phyloP scores from a whole-genome alignment of 2,329 filamentous ascomycete genomes.

The Colletotrichum viniferum region DNA sequence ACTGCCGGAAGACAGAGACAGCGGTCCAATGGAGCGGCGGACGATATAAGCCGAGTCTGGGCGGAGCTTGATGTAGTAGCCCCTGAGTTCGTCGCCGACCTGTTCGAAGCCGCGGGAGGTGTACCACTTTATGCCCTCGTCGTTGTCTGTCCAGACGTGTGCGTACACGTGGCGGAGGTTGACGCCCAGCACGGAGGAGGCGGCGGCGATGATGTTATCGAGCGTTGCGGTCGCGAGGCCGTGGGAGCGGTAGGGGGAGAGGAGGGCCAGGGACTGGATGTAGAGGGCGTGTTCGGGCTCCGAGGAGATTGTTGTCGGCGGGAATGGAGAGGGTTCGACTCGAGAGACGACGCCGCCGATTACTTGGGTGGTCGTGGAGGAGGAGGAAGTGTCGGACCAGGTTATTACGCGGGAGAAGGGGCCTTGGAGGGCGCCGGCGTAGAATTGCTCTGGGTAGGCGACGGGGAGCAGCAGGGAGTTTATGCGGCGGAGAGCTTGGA shows the following conservation, averaged over 20 bases:
- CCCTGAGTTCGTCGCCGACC: conserved; percentile 50
- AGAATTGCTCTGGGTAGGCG: conserved; percentile 68
- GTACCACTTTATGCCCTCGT: conserved; percentile 69
- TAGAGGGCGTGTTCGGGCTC: conserved; percentile 57
- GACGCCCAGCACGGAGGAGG: conserved; percentile 37
- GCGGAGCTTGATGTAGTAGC: conserved; percentile 67
- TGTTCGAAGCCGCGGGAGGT: conserved; percentile 58
- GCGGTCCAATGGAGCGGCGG: conserved; percentile 44
- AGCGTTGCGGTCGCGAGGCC: conserved; percentile 64
- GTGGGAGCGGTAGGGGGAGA: conserved; percentile 65
- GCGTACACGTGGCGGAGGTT: conserved; percentile 57
- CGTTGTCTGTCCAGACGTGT: conserved; percentile 72
- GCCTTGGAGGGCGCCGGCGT: conserved; percentile 55
- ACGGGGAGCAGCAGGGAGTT: conserved; percentile 69
- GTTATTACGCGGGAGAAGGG: conserved; percentile 66
- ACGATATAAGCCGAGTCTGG: conserved; percentile 68
- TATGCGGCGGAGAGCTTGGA: conserved; percentile 66
- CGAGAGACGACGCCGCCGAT: conserved; percentile 68
- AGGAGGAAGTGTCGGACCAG: conserved; percentile 49
- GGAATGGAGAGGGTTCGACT: conserved; percentile 52
- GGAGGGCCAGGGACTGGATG: conserved; percentile 67
- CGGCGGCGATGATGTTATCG: conserved; percentile 52
- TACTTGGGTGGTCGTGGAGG: conserved; percentile 38
- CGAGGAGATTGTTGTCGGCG: conserved; percentile 28
- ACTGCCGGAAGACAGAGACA: background rate